Base-by-base conservation (phyloP, 352 stramenopile genomes). In the Phytophthora idaei region DNA sequence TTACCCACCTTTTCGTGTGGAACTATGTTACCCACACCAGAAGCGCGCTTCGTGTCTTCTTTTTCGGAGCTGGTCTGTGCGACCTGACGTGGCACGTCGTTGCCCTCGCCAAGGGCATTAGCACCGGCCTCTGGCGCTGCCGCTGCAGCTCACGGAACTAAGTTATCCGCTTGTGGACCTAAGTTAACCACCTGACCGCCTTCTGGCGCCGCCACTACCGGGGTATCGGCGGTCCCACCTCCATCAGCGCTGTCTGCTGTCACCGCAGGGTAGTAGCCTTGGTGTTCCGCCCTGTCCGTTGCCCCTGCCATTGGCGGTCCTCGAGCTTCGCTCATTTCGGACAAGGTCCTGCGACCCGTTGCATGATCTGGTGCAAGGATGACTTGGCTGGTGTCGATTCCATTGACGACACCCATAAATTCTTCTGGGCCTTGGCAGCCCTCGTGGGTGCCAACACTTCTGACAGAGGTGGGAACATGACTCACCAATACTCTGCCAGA, bases 401-500 rank as follows among this genome's bases (percentile, higher is more conserved):
- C 15, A 11, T 48, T 8, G 17, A 21, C n/a, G 17, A 4, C 42
- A 12, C 17, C 42, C 17, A 48, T 28, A 4, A 28, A 27, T 28
- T 48, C 15, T 48, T 10, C n/a, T 28, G 42, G 15, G n/a, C 17
- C 17, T 8, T 21, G 42, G 42, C 17, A n/a, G 4, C 15, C 42
- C 3, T 28, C 17, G 1, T 8, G n/a, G 42, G 6, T 1, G 42
- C n/a, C 17, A 15, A 12, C 2, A n/a, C 10, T 29, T 28, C 42
- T 48, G 17, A 8, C 42, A 28, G 42, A 48, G 17, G 17, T 48
- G 42, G 42, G 42, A 48, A 27, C 51, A 61, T 57, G 45, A 57
- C 44, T 61, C 52, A 57, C 44, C 51, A 62, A 57, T 37, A 27
- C 52, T 57, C 28, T 57, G 27, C 47, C 52, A 57, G 61, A 62